These are phyloP conservation scores for Metarhizium robertsii DNA, from an alignment of 2,329 filamentous ascomycete genomes.

Conservation along the genomic window DNA sequence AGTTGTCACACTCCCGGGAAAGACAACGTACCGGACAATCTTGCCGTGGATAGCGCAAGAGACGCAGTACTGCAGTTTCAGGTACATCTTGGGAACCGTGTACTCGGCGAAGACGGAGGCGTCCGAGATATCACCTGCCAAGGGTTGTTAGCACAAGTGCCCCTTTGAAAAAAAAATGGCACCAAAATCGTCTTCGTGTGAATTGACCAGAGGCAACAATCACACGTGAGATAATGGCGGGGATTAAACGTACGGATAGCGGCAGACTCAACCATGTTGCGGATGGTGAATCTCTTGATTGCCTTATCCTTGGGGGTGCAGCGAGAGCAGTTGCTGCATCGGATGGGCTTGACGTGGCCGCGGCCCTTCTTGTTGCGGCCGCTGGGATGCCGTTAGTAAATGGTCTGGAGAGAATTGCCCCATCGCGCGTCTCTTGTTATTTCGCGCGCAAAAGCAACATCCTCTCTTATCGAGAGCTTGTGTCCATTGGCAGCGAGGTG, in stretches of 20 bases:
- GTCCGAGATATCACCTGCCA: conserved; percentile 96
- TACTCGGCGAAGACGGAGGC: conserved; percentile 99
- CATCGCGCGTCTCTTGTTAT: not conserved
- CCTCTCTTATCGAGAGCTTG: conserved; percentile 4
- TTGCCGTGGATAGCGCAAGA: conserved; percentile 99
- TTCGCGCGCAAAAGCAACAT: conserved; percentile 7
- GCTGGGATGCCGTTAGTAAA: conserved; percentile 36
- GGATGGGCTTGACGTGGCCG: conserved; percentile 99
- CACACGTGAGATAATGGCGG: not conserved
- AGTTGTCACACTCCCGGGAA: conserved; percentile 51
- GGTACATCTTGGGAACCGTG: conserved; percentile 99
- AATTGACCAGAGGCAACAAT: not conserved
- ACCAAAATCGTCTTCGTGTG: not conserved
- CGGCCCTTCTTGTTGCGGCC: conserved; percentile 99
- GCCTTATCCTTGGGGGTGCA: conserved; percentile 99
- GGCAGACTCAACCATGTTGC: conserved; percentile 99
- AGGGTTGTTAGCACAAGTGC: not conserved
- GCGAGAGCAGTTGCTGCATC: conserved; percentile 63
- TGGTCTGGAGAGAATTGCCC: conserved; percentile 5
- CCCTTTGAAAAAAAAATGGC: not conserved
- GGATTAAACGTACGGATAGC: conserved; percentile 78
- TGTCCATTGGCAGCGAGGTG: not conserved
- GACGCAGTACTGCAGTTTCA: conserved; percentile 99
- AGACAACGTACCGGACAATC: conserved; percentile 93
- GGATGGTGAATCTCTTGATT: conserved; percentile 99